Conservation (phyloP, 208 protist genomes). For the Wallacemonas sp. region DNA sequence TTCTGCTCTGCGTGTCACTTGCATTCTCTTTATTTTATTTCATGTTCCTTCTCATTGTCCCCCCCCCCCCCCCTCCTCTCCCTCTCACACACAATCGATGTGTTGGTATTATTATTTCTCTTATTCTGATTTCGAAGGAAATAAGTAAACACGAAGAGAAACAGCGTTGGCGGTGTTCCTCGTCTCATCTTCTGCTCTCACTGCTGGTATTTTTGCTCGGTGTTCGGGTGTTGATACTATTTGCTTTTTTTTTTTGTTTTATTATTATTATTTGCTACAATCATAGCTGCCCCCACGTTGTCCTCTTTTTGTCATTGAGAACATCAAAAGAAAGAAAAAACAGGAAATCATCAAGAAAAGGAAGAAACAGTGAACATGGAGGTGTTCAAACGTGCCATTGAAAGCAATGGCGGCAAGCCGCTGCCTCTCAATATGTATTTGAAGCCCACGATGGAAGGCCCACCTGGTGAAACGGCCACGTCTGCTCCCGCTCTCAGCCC, state of each 20-base stretch:
- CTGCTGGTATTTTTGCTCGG: neutral
- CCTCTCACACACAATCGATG: neutral
- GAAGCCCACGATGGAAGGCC: constrained; percentile 15
- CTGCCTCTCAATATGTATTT: constrained; percentile 62
- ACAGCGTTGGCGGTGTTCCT: too few relatives aligned
- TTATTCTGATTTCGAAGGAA: too few relatives aligned
- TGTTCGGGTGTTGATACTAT: neutral
- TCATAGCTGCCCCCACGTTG: neutral
- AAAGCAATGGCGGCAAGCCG: constrained; percentile 29
- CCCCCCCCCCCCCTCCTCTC: neutral
- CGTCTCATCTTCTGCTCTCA: neutral
- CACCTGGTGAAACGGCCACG: neutral
- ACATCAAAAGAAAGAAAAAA: neutral
- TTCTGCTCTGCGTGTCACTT: neutral
- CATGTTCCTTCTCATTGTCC: neutral
- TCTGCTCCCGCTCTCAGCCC: constrained; percentile 15
- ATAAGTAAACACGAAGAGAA: too few relatives aligned
- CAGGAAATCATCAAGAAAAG: too few relatives aligned
- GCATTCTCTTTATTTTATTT: constrained; percentile 14
- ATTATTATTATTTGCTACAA: neutral
- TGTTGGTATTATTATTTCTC: constrained; percentile 8
- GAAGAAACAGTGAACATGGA: too few relatives aligned
- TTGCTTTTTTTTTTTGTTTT: constrained; percentile 19
- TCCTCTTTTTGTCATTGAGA: neutral
- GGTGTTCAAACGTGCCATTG: constrained; percentile 39